phyloP scores from a whole-genome alignment of 2,329 filamentous ascomycete species.

The Talaromyces atroroseus region DNA sequence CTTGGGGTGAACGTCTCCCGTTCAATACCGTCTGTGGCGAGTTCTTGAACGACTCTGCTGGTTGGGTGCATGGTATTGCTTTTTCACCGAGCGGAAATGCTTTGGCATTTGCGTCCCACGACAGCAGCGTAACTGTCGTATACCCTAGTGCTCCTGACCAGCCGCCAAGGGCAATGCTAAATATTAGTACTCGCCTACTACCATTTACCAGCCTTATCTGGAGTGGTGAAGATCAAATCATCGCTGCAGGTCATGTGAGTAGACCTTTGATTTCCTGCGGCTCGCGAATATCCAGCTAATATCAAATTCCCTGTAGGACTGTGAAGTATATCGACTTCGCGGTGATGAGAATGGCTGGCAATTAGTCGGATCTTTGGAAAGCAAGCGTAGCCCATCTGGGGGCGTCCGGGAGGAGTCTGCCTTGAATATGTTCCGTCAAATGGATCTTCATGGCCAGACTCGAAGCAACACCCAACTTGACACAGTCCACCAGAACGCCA shows the following conservation, averaged over 20 bases:
- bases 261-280: neutral
- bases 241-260: slow-evolving; percentile 79
- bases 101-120: slow-evolving; percentile 90
- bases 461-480: slow-evolving; percentile 91
- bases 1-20: slow-evolving; percentile 90
- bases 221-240: slow-evolving; percentile 87
- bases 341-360: slow-evolving; percentile 78
- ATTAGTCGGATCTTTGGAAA: slow-evolving; percentile 73
- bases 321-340: slow-evolving; percentile 82
- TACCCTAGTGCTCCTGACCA: slow-evolving; percentile 90
- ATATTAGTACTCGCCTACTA: slow-evolving; percentile 79
- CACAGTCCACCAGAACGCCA: slow-evolving; percentile 94
- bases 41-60: slow-evolving; percentile 90
- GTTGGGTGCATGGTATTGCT: slow-evolving; percentile 89
- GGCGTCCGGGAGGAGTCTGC: slow-evolving; percentile 76
- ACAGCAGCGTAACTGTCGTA: slow-evolving; percentile 93
- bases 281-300: neutral
- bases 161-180: slow-evolving; percentile 83
- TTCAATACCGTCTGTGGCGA: slow-evolving; percentile 99
- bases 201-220: slow-evolving; percentile 92
- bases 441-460: slow-evolving; percentile 92
- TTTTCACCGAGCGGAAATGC: slow-evolving; percentile 91
- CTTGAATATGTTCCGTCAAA: slow-evolving; percentile 96
- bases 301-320: slow-evolving; percentile 43
- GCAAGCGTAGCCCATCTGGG: slow-evolving; percentile 56